Evolutionary conservation across 345 rosid species (phyloP).

Genomic region (Arabidopsis suecica): DNA sequence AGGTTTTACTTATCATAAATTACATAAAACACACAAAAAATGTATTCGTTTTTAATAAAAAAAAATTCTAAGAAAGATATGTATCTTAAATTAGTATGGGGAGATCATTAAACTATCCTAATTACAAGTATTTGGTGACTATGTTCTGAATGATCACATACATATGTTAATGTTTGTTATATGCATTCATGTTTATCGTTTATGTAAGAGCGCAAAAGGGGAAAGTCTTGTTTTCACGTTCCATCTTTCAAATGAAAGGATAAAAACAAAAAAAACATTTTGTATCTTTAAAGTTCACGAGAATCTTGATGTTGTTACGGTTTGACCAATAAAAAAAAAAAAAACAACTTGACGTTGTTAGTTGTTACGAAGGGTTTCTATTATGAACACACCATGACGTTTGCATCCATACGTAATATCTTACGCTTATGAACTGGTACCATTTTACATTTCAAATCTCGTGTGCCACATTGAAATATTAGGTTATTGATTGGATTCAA

Average conservation of each 20-base stretch:
- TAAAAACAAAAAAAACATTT: background rate
- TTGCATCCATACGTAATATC: constrained; percentile 23
- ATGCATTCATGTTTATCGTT: background rate
- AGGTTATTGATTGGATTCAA: background rate
- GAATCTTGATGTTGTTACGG: background rate
- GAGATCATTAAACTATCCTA: background rate
- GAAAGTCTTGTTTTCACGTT: constrained; percentile 24
- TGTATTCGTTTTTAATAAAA: too few relatives aligned
- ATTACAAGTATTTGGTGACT: background rate
- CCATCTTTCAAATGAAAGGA: background rate
- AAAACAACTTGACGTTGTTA: background rate
- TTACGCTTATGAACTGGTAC: background rate
- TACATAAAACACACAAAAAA: too few relatives aligned
- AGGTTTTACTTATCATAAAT: too few relatives aligned
- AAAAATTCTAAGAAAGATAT: background rate
- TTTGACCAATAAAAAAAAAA: background rate
- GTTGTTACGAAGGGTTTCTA: too few relatives aligned
- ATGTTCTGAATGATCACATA: background rate
- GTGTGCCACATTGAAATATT: background rate
- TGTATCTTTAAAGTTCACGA: constrained; percentile 11
- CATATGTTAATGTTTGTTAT: background rate
- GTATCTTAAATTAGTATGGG: background rate
- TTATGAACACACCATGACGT: constrained; percentile 29
- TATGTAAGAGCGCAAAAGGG: background rate
- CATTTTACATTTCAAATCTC: background rate